These are phyloP conservation scores for Termitomyces sp. DNA, from an alignment of 768 basidiomycete species.

Conservation along the genomic window DNA sequence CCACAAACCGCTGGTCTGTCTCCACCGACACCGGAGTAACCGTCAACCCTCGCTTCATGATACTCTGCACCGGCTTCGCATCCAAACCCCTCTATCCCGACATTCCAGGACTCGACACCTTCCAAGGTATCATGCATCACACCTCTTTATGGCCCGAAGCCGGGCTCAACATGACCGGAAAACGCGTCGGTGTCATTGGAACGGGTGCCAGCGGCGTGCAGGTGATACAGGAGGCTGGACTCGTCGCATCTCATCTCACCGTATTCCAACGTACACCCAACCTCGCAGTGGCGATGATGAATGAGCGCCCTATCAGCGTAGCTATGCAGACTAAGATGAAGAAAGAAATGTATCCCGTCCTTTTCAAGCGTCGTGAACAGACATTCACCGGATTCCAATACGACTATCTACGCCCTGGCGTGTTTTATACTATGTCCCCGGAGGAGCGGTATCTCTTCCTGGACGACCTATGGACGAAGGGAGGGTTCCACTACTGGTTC, in stretches of 20 bases:
- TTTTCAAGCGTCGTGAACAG: conserved; percentile 17
- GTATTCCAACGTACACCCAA: conserved; percentile 27
- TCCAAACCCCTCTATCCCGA: conserved; percentile 20
- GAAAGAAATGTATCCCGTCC: conserved; percentile 14
- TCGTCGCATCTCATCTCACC: conserved; percentile 17
- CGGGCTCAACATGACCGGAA: conserved; percentile 17
- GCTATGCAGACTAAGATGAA: conserved; percentile 15
- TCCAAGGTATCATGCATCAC: conserved; percentile 21
- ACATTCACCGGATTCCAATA: conserved; percentile 15
- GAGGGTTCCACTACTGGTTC: conserved; percentile 20
- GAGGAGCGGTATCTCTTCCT: conserved; percentile 20
- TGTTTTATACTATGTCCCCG: conserved; percentile 7
- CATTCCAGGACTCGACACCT: conserved; percentile 17
- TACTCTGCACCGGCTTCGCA: conserved; percentile 21
- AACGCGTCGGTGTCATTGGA: conserved; percentile 25
- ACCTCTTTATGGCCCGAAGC: conserved; percentile 20
- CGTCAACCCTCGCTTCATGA: conserved; percentile 17
- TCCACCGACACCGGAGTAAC: conserved; percentile 14
- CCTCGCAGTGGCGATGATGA: conserved; percentile 19
- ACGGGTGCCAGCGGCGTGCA: conserved; percentile 26
- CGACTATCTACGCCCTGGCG: conserved; percentile 3
- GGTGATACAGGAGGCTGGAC: conserved; percentile 20
- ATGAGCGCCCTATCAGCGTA: conserved; percentile 12
- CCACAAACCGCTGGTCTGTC: conserved; percentile 19
- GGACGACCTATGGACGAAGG: conserved; percentile 18